These are phyloP conservation scores for Ophiocordyceps unilateralis DNA, from an alignment of 2,329 filamentous ascomycete genomes.

Conservation along the genomic window DNA sequence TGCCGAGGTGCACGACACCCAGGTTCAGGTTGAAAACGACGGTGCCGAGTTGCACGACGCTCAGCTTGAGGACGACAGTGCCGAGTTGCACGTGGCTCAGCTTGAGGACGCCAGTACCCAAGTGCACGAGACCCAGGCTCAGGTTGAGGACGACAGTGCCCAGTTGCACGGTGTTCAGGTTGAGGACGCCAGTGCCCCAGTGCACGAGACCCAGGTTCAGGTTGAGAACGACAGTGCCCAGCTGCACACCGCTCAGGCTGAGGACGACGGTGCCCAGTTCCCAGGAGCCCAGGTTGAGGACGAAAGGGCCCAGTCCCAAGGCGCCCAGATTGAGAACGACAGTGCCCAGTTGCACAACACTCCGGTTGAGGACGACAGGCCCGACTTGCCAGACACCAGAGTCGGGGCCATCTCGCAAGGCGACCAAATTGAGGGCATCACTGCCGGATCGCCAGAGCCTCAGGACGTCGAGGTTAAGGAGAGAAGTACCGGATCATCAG, in stretches of 20 bases:
- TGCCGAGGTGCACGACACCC: neutral
- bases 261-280: constrained; percentile 3
- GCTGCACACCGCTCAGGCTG: neutral
- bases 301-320: neutral
- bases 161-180: neutral
- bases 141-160: neutral
- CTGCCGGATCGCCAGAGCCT: too few species aligned
- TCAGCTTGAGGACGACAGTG: neutral
- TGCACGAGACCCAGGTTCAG: neutral
- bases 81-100: neutral
- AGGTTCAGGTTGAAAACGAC: neutral
- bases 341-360: too few species aligned
- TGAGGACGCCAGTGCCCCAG: neutral
- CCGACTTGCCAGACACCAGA: constrained; percentile 3
- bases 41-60: neutral
- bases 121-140: neutral
- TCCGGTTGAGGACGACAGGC: too few species aligned
- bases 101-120: neutral
- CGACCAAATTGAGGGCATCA: too few species aligned
- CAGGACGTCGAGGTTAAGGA: too few species aligned
- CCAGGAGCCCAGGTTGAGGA: constrained; percentile 11
- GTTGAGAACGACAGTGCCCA: neutral
- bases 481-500: too few species aligned
- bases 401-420: neutral
- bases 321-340: too few species aligned